A percentile compares a stretch with the other conserved stretches of the same genome.
Evolutionary conservation across 345 rosid genomes (phyloP).

Genomic region (Boechera divaricarpa): DNA sequence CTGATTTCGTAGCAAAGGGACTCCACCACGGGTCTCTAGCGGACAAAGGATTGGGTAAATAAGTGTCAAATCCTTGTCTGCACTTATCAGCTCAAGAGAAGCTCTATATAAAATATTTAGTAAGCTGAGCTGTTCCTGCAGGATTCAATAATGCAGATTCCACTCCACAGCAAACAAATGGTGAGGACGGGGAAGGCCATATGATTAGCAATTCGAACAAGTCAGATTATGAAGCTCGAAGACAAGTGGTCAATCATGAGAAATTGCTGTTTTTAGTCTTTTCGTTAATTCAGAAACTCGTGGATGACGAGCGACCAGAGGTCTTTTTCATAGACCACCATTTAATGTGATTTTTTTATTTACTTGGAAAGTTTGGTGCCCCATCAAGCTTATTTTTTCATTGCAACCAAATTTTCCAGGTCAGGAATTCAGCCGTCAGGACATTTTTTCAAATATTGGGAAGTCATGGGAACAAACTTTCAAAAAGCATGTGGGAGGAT

Average conservation of each 20-base stretch:
- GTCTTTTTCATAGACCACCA: conserved; percentile 49
- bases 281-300: conserved; percentile 90
- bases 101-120: conserved; percentile 4
- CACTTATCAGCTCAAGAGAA: conserved; percentile 12
- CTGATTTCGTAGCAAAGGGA: conserved; percentile 90
- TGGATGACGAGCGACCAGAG: conserved; percentile 98
- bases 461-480: conserved; percentile 91
- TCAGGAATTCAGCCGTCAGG: conserved; percentile 95
- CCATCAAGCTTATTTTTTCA: conserved; percentile 16
- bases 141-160: conserved; percentile 47
- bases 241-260: conserved; percentile 55
- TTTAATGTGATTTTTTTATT: conserved; percentile 9
- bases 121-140: conserved; percentile 38
- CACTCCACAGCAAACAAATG: conserved; percentile 50
- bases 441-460: conserved; percentile 94
- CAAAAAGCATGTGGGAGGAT: conserved; percentile 96
- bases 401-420: conserved; percentile 53
- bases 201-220: conserved; percentile 42
- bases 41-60: conserved; percentile 66
- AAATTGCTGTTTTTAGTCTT: conserved; percentile 84
- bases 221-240: conserved; percentile 45
- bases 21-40: conserved; percentile 51
- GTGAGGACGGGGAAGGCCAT: conserved; percentile 52
- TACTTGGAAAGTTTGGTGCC: background rate
- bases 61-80: conserved; percentile 28